Evolutionary conservation across 2,329 filamentous ascomycete species (phyloP).

Genomic region (Paraphaeosphaeria sporulosa): DNA sequence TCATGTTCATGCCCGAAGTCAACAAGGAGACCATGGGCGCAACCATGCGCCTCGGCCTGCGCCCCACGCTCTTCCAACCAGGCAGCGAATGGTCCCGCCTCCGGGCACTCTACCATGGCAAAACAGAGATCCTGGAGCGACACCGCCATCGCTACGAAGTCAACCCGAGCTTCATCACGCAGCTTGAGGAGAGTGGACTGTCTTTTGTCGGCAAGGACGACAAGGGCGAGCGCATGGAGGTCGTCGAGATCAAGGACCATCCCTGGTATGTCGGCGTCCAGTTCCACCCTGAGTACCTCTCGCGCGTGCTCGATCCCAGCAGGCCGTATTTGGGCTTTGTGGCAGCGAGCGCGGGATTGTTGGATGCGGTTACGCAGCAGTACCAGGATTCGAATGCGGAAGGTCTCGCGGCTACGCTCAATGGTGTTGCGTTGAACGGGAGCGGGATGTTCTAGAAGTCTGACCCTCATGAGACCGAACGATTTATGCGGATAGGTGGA

Average conservation of each 20-base stretch:
- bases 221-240: slow-evolving; percentile 80
- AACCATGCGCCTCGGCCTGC: slow-evolving; percentile 84
- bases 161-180: slow-evolving; percentile 78
- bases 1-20: slow-evolving; percentile 94
- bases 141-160: slow-evolving; percentile 93
- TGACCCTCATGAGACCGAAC: too few relatives aligned
- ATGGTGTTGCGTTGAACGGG: slow-evolving; percentile 27
- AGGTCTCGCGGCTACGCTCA: slow-evolving; percentile 34
- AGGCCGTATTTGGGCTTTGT: slow-evolving; percentile 85
- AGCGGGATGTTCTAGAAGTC: slow-evolving; percentile 18
- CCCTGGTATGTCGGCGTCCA: slow-evolving; percentile 87
- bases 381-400: slow-evolving; percentile 29
- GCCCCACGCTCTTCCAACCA: slow-evolving; percentile 76
- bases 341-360: slow-evolving; percentile 74
- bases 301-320: slow-evolving; percentile 75
- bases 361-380: slow-evolving; percentile 58
- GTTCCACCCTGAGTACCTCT: slow-evolving; percentile 87
- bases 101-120: slow-evolving; percentile 73
- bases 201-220: slow-evolving; percentile 82
- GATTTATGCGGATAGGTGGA: background rate
- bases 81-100: slow-evolving; percentile 81
- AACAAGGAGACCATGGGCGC: slow-evolving; percentile 79
- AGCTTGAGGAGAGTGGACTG: slow-evolving; percentile 73
- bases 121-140: slow-evolving; percentile 66
- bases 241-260: slow-evolving; percentile 82